Evolutionary conservation across 148 eudicot genomes (phyloP).

Genomic region (Camellia lanceoleosa): DNA sequence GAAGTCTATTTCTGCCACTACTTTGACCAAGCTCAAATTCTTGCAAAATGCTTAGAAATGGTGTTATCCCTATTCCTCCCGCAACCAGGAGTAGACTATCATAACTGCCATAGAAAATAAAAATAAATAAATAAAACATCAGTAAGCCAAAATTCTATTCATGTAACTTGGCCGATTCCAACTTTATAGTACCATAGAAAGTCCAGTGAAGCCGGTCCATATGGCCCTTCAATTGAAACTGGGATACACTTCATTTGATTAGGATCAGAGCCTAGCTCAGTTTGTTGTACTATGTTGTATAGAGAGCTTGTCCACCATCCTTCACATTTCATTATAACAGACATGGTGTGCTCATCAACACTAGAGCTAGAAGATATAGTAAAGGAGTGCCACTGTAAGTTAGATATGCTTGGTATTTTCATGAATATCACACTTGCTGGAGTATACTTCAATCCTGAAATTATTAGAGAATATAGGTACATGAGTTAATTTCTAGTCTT

Average conservation of each 20-base stretch:
- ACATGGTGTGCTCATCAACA: slow-evolving; percentile 50
- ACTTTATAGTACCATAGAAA: slow-evolving; percentile 45
- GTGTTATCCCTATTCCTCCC: slow-evolving; percentile 91
- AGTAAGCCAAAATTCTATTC: background rate
- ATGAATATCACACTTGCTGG: slow-evolving; percentile 78
- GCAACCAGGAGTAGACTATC: slow-evolving; percentile 63
- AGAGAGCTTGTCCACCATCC: slow-evolving; percentile 79
- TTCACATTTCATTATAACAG: slow-evolving; percentile 69
- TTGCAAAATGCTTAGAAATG: slow-evolving; percentile 75
- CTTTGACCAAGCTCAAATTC: slow-evolving; percentile 36
- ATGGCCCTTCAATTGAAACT: slow-evolving; percentile 76
- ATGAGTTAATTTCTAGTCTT: background rate
- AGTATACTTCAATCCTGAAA: slow-evolving; percentile 59
- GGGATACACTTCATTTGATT: slow-evolving; percentile 40
- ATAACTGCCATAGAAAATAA: slow-evolving; percentile 42
- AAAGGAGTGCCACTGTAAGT: slow-evolving; percentile 83
- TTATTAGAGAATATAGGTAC: background rate
- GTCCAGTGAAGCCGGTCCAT: slow-evolving; percentile 70
- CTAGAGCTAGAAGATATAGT: slow-evolving; percentile 67
- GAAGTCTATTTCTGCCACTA: slow-evolving; percentile 22
- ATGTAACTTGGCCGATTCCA: no score
- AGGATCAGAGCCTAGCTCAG: slow-evolving; percentile 25
- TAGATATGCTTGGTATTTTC: slow-evolving; percentile 74
- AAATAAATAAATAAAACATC: background rate
- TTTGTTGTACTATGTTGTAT: slow-evolving; percentile 31